Evolutionary conservation across 257 asterid species (phyloP).

Genomic region (Scutellaria baicalensis): DNA sequence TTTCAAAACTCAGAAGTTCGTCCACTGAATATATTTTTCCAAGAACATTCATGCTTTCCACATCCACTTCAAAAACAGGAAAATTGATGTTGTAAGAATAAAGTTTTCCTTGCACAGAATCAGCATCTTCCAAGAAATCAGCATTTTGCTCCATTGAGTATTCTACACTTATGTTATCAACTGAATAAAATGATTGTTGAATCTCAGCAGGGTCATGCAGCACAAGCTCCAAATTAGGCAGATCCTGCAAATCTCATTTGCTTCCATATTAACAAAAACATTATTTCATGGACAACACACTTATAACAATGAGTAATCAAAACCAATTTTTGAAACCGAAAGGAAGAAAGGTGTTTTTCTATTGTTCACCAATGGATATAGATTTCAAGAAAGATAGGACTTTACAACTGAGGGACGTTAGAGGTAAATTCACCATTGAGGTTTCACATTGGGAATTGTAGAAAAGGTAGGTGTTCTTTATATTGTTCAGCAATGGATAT

Average conservation of each 20-base stretch:
- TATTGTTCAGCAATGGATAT: background rate
- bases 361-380: background rate
- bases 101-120: slow-evolving; percentile 30
- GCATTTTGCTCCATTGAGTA: slow-evolving; percentile 33
- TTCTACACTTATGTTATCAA: slow-evolving; percentile 41
- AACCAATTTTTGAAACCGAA: slow-evolving; percentile 11
- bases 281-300: background rate
- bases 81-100: slow-evolving; percentile 24
- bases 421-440: too few relatives aligned
- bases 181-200: slow-evolving; percentile 52
- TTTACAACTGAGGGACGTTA: background rate
- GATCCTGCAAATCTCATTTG: slow-evolving; percentile 48
- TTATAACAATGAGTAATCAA: background rate
- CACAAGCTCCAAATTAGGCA: slow-evolving; percentile 32
- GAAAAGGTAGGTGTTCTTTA: too few relatives aligned
- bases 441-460: too few relatives aligned
- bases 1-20: slow-evolving; percentile 37
- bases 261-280: background rate
- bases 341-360: background rate
- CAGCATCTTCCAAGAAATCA: slow-evolving; percentile 47
- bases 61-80: slow-evolving; percentile 65
- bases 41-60: slow-evolving; percentile 38
- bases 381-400: slow-evolving; percentile 4
- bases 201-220: slow-evolving; percentile 40
- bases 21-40: slow-evolving; percentile 26